Evolutionary conservation across 78 protist genomes (phyloP).

Genomic region (Dictyostelium capitatum): DNA sequence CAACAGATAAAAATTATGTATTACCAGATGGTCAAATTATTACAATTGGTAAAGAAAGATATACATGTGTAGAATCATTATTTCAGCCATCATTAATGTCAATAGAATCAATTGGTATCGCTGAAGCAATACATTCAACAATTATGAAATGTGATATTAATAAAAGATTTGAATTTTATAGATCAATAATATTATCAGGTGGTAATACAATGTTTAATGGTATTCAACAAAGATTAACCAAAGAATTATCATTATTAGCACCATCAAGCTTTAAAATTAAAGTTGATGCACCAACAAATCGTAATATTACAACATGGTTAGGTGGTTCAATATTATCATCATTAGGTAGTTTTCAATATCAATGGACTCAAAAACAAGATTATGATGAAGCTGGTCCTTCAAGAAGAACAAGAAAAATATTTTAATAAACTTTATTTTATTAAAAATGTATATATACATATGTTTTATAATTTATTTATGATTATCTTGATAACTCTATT

Average conservation of each 20-base stretch:
- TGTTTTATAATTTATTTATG: too few relatives aligned
- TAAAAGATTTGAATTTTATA: conserved; percentile 25
- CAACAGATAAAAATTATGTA: neutral
- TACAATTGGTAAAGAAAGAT: conserved; percentile 83
- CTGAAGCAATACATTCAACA: conserved; percentile 61
- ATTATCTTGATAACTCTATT: too few relatives aligned
- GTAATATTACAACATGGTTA: conserved; percentile 85
- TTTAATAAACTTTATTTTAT: too few relatives aligned
- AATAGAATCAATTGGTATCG: conserved; percentile 82
- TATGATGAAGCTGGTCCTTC: conserved; percentile 82
- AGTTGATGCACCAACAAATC: conserved; percentile 74
- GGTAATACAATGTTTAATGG: conserved; percentile 11
- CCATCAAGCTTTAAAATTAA: neutral
- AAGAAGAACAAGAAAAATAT: too few relatives aligned
- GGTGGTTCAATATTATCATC: conserved; percentile 93
- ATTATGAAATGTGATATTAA: conserved; percentile 69
- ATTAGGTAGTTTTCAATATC: conserved; percentile 64
- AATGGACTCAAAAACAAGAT: conserved; percentile 84
- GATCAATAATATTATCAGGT: conserved; percentile 90
- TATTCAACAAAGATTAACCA: conserved; percentile 46
- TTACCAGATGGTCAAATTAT: conserved; percentile 84
- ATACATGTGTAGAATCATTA: conserved; percentile 87
- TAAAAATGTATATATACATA: too few relatives aligned
- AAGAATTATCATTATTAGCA: conserved; percentile 61
- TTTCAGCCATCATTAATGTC: conserved; percentile 93